Base-by-base conservation (phyloP, 2,329 filamentous ascomycete species). In the Diaporthe caulivora region DNA sequence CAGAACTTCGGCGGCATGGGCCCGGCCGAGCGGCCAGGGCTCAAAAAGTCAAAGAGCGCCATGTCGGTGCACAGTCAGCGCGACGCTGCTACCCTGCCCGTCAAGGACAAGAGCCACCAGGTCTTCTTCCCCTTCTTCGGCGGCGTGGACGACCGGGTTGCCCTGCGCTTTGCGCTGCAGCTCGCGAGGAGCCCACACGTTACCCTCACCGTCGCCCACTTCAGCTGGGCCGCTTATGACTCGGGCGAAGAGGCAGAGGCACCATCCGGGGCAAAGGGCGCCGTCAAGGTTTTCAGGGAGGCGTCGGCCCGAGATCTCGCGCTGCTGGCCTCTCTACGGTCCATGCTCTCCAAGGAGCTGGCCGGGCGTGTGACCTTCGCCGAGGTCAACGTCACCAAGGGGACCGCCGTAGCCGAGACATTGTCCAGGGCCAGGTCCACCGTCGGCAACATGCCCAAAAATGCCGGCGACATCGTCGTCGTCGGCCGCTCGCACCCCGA, bases 41-140 rank as follows among this genome's bases (percentile, higher is more conserved):
- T 92, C 15, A 82, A 81, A 67, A 87, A 87, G 9, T 87, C 84
- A 6, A 75, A 87, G 54, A 92, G 91, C 73, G 84, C 86, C 8
- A 79, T 91, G 62, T 94, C 92, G 47, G 82, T 93, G 62, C 86
- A 88, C 74, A 91, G 89, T 76, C 72, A 82, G 75, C 83, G 87
- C 47, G 84, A 87, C 42, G 84, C 86, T n/a, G 84, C 88, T 0
- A 83, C 88, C 26, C 84, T 88, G 0, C 90, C 92, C 0, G 87
- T 92, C 7, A 85, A 87, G 8, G 90, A 94, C 78, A 92, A 91
- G 75, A 91, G 90, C 47, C 95, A 97, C 80, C 95, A 96, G 80
- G 88, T 98, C 76, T 95, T 97, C 80, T 87, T 97, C 70, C 93
- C 95, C 0, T 98, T 95, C 83, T 92, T 98, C 74, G 95, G 96